phyloP scores from a whole-genome alignment of 352 stramenopile species.

The Phytophthora macrochlamydospora region DNA sequence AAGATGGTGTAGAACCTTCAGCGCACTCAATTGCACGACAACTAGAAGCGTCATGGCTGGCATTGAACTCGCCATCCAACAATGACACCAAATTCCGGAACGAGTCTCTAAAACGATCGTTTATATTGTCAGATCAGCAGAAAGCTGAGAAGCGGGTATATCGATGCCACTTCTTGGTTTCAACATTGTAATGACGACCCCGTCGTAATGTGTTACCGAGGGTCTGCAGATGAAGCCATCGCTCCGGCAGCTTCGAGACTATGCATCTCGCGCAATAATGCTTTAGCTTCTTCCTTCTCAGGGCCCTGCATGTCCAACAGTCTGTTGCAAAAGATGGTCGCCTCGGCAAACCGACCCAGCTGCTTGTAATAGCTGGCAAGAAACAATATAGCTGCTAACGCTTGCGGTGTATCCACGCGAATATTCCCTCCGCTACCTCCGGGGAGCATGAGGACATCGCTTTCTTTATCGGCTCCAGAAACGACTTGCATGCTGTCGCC shows the following conservation, averaged over 20 bases:
- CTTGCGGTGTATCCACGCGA: slow-evolving; percentile 67
- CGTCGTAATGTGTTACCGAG: background rate
- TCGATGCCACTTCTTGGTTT: slow-evolving; percentile 22
- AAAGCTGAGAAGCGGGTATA: slow-evolving; percentile 29
- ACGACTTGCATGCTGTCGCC: slow-evolving; percentile 4
- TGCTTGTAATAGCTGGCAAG: slow-evolving; percentile 88
- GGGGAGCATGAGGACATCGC: slow-evolving; percentile 33
- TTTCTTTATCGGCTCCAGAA: slow-evolving; percentile 10
- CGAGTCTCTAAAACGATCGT: slow-evolving; percentile 13
- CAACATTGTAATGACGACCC: slow-evolving; percentile 9
- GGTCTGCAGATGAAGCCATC: slow-evolving; percentile 1
- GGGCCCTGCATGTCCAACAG: slow-evolving; percentile 79
- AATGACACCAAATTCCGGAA: slow-evolving; percentile 1
- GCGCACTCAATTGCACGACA: slow-evolving; percentile 15
- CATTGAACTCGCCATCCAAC: slow-evolving; percentile 3
- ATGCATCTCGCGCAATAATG: slow-evolving; percentile 78
- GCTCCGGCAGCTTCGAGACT: slow-evolving; percentile 53
- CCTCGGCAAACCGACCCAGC: slow-evolving; percentile 52
- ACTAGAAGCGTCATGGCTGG: slow-evolving; percentile 29
- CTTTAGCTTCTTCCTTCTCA: slow-evolving; percentile 86
- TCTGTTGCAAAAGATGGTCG: slow-evolving; percentile 76
- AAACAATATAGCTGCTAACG: slow-evolving; percentile 68
- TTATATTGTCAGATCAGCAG: slow-evolving; percentile 27
- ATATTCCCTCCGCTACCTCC: slow-evolving; percentile 41
- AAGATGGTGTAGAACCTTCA: slow-evolving; percentile 1